A percentile compares a stretch with the other conserved stretches of the same genome.
These are phyloP conservation scores for Pisolithus microcarpus DNA, from an alignment of 768 basidiomycete genomes.

Conservation along the genomic window DNA sequence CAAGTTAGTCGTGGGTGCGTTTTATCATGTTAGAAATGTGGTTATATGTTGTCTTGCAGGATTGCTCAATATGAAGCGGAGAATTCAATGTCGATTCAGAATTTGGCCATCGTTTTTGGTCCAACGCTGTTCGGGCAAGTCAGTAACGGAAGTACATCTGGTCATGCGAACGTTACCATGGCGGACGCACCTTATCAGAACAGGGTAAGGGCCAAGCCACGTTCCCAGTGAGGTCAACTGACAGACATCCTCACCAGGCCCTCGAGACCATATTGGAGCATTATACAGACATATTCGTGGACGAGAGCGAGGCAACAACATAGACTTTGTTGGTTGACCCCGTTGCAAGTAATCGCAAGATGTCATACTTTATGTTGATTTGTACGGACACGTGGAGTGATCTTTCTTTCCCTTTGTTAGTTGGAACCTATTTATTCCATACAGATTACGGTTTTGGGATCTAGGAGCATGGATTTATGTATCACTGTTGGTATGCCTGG, in stretches of 20 bases:
- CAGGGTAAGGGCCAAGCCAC: slow-evolving; percentile 36
- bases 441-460: not conserved
- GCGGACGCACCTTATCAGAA: slow-evolving; percentile 69
- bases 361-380: slow-evolving; percentile 9
- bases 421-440: not conserved
- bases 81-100: slow-evolving; percentile 91
- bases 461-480: not conserved
- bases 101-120: slow-evolving; percentile 94
- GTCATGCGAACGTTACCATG: slow-evolving; percentile 48
- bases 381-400: slow-evolving; percentile 1
- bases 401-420: not conserved
- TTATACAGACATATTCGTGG: slow-evolving; percentile 95
- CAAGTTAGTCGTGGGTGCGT: slow-evolving; percentile 42
- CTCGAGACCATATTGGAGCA: slow-evolving; percentile 93
- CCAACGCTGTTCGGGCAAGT: slow-evolving; percentile 89
- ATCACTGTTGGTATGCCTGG: not conserved
- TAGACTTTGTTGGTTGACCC: slow-evolving; percentile 6
- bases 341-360: too few relatives aligned
- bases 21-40: not conserved
- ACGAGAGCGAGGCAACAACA: slow-evolving; percentile 54
- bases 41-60: slow-evolving; percentile 34
- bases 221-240: slow-evolving; percentile 2
- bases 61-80: slow-evolving; percentile 65
- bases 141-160: slow-evolving; percentile 34
- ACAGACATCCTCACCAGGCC: slow-evolving; percentile 44